Percentiles rank a stretch among this genome's conserved stretches.
These are phyloP conservation scores for Batkoa obscura DNA, from an alignment of 371 early-diverging fungal genomes.

Conservation along the genomic window DNA sequence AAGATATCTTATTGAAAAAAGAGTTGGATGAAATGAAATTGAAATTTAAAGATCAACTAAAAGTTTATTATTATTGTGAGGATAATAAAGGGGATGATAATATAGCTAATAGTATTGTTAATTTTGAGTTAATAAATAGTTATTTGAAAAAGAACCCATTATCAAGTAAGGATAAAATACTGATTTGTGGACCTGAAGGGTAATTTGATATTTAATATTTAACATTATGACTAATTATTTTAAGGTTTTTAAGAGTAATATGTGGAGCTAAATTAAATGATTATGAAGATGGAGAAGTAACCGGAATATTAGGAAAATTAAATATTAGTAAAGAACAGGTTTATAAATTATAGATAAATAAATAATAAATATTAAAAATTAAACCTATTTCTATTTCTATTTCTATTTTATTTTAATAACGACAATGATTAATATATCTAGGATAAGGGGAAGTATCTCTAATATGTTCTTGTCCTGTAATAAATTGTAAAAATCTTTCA, in stretches of 20 bases:
- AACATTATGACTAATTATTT: too few relatives aligned
- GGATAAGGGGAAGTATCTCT: slow-evolving; percentile 74
- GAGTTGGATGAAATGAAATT: neutral
- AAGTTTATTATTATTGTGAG: neutral
- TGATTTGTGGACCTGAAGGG: slow-evolving; percentile 11
- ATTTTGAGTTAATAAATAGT: neutral
- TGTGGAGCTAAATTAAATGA: too few relatives aligned
- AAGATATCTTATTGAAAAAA: neutral
- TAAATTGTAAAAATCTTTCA: slow-evolving; percentile 56
- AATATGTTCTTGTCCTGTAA: slow-evolving; percentile 67
- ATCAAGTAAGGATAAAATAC: neutral
- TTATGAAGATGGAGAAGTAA: too few relatives aligned
- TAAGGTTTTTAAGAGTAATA: too few relatives aligned
- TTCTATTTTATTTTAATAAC: too few relatives aligned
- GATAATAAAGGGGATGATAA: neutral
- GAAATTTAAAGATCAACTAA: neutral
- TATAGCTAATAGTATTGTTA: neutral
- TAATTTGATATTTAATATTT: too few relatives aligned
- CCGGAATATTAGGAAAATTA: too few relatives aligned
- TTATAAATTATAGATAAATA: too few relatives aligned
- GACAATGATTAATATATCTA: slow-evolving; percentile 31
- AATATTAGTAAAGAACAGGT: too few relatives aligned
- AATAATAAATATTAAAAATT: too few relatives aligned
- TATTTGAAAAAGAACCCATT: neutral
- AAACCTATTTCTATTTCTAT: too few relatives aligned